Evolutionary conservation across 2,329 filamentous ascomycete species (phyloP).

Genomic region (Tricladium varicosporioides): DNA sequence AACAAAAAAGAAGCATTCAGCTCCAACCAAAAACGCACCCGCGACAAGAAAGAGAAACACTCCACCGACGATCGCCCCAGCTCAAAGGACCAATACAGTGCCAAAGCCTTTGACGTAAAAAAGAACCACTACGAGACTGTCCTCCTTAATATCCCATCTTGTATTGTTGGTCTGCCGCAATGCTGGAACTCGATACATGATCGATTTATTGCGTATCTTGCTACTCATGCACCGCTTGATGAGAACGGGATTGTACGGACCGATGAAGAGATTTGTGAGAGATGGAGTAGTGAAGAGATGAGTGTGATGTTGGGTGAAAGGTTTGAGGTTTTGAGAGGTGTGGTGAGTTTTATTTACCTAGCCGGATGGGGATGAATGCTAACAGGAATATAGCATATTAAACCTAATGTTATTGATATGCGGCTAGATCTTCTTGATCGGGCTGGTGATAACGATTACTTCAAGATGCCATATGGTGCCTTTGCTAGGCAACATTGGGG

Average conservation of each 20-base stretch:
- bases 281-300: slow-evolving; percentile 26
- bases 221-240: slow-evolving; percentile 28
- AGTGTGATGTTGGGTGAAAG: slow-evolving; percentile 16
- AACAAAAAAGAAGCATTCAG: too few species aligned
- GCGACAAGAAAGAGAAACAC: too few species aligned
- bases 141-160: slow-evolving; percentile 19
- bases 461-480: slow-evolving; percentile 25
- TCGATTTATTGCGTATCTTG: slow-evolving; percentile 29
- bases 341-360: slow-evolving; percentile 23
- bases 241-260: slow-evolving; percentile 16
- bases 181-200: slow-evolving; percentile 26
- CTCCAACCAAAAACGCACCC: too few species aligned
- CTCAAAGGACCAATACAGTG: too few species aligned
- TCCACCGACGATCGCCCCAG: too few species aligned
- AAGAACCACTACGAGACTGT: slow-evolving; percentile 4
- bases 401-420: slow-evolving; percentile 22
- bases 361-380: slow-evolving; percentile 5
- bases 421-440: slow-evolving; percentile 23
- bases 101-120: too few species aligned
- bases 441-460: slow-evolving; percentile 26
- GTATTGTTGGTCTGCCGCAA: slow-evolving; percentile 19
- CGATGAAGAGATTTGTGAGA: slow-evolving; percentile 21
- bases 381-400: slow-evolving; percentile 13
- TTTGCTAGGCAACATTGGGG: slow-evolving; percentile 27
- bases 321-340: slow-evolving; percentile 20